Percentiles rank a stretch among this genome's conserved stretches.
These are phyloP conservation scores for Gaultheria prostrata DNA, from an alignment of 148 eudicot genomes.

Conservation along the genomic window DNA sequence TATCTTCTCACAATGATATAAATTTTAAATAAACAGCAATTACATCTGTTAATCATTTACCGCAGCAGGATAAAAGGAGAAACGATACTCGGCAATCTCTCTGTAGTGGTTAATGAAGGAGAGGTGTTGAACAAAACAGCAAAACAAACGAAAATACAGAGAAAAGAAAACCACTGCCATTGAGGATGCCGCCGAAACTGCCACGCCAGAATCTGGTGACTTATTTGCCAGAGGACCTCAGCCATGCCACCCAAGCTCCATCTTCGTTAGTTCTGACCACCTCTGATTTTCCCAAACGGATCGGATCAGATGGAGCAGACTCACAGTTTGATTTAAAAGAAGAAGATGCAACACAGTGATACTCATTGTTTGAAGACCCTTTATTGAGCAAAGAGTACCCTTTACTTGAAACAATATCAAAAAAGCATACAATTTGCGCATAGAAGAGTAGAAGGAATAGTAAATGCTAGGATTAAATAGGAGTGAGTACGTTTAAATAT, in stretches of 20 bases:
- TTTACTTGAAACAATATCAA: background rate
- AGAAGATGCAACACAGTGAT: background rate
- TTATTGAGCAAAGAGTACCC: background rate
- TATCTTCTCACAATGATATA: background rate
- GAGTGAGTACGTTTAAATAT: background rate
- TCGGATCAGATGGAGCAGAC: no score
- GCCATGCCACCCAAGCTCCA: no score
- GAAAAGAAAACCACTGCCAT: no score
- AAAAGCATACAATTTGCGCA: no score
- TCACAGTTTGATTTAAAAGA: background rate
- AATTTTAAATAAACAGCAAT: background rate
- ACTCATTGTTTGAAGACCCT: background rate
- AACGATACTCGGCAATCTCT: background rate
- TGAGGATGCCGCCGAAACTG: no score
- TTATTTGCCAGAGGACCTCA: no score
- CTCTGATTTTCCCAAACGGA: no score
- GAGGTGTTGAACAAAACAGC: no score
- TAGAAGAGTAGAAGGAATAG: background rate
- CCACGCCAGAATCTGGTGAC: no score
- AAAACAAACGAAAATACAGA: no score
- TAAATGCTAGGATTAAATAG: background rate
- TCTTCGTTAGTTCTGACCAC: no score
- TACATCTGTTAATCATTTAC: background rate
- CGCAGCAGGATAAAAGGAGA: background rate
- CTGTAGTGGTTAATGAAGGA: no score